A percentile compares a stretch with the other conserved stretches of the same genome.
Conservation (phyloP, 495 filamentous ascomycete species). For the Immersiella caudata region DNA sequence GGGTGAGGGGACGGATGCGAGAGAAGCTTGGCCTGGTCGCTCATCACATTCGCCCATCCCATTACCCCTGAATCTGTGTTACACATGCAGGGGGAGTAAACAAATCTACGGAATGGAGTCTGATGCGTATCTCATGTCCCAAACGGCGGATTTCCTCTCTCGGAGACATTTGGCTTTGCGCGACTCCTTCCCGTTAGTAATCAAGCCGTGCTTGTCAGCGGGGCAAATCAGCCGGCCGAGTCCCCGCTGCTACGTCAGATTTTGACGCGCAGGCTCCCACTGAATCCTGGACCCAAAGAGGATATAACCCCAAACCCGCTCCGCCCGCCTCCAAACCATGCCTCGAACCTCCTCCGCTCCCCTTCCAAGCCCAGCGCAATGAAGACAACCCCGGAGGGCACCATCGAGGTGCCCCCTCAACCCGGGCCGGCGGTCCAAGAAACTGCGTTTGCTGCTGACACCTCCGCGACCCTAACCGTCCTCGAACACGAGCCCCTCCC, state of each 20-base stretch:
- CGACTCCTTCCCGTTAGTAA: not conserved
- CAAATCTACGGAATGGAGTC: no score
- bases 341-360: not conserved
- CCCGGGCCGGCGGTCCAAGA: not conserved
- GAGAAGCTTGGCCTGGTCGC: no score
- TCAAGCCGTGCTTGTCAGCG: not conserved
- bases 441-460: not conserved
- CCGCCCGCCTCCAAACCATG: not conserved
- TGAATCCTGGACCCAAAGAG: not conserved
- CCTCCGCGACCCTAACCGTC: not conserved
- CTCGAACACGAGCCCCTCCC: not conserved
- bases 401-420: slow-evolving; percentile 6
- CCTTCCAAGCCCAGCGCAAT: not conserved
- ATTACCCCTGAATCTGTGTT: no score
- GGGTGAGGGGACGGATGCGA: no score
- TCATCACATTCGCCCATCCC: no score
- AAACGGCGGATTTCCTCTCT: no score
- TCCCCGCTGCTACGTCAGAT: not conserved
- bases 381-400: not conserved
- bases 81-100: no score
- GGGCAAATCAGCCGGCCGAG: not conserved
- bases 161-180: no score
- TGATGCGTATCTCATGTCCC: no score
- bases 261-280: not conserved
- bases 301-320: not conserved